Conservation (phyloP, 805 yeast genomes). For the Wickerhamiella brachini region DNA sequence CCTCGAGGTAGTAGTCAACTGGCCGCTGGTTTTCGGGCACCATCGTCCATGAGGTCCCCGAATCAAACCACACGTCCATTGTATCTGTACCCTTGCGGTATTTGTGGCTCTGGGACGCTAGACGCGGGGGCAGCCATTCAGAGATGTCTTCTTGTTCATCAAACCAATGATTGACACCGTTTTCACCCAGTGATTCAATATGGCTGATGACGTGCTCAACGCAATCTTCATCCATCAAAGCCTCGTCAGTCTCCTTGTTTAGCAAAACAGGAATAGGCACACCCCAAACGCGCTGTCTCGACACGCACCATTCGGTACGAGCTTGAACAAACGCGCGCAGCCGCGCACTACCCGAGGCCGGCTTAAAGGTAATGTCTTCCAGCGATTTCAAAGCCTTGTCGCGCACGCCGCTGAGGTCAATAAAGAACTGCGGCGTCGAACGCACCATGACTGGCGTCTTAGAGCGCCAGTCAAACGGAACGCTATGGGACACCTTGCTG, state of each 20-base stretch:
- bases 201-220: slow-evolving; percentile 44
- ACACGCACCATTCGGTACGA: slow-evolving; percentile 94
- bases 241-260: slow-evolving; percentile 44
- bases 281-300: slow-evolving; percentile 95
- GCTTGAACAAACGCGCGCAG: slow-evolving; percentile 56
- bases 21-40: slow-evolving; percentile 29
- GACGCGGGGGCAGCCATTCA: slow-evolving; percentile 59
- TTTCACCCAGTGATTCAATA: slow-evolving; percentile 43
- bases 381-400: slow-evolving; percentile 45
- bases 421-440: slow-evolving; percentile 95
- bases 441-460: slow-evolving; percentile 90
- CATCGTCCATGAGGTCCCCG: slow-evolving; percentile 83
- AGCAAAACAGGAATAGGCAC: slow-evolving; percentile 90
- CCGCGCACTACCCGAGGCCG: slow-evolving; percentile 58
- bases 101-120: slow-evolving; percentile 7
- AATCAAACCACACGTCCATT: slow-evolving; percentile 98
- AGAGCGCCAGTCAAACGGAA: slow-evolving; percentile 96
- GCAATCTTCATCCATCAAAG: slow-evolving; percentile 42
- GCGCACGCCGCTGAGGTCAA: slow-evolving; percentile 67
- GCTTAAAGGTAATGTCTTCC: slow-evolving; percentile 52
- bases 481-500: slow-evolving; percentile 55
- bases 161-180: slow-evolving; percentile 47
- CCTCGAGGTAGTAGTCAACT: slow-evolving; percentile 75
- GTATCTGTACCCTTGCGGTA: slow-evolving; percentile 71
- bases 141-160: slow-evolving; percentile 33